phyloP scores from a whole-genome alignment of 2,329 filamentous ascomycete species.

The Pleomassaria siparia region DNA sequence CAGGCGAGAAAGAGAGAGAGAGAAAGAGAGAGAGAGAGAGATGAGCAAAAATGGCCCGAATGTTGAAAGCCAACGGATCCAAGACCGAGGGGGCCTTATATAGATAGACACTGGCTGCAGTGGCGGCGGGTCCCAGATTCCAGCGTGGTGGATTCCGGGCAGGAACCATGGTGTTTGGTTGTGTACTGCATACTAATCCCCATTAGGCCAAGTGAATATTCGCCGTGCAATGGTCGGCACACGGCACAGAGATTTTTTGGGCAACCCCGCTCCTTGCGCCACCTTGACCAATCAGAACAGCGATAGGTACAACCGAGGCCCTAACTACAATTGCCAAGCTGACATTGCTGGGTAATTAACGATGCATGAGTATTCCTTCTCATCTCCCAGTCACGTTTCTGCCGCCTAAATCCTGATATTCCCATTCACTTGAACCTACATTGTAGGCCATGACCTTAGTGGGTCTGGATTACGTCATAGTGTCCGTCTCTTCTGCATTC shows the following conservation, averaged over 20 bases:
- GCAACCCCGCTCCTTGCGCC: slow-evolving; percentile 27
- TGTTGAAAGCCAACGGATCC: slow-evolving; percentile 14
- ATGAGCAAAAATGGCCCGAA: slow-evolving; percentile 12
- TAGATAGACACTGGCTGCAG: slow-evolving; percentile 13
- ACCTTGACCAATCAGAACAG: slow-evolving; percentile 10
- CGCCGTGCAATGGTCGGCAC: slow-evolving; percentile 20
- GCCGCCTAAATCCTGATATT: neutral
- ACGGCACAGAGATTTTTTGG: slow-evolving; percentile 32
- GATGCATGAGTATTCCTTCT: neutral
- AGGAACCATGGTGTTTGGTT: neutral
- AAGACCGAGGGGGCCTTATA: slow-evolving; percentile 28
- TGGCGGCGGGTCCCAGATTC: slow-evolving; percentile 19
- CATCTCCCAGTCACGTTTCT: neutral
- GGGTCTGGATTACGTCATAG: too few species aligned
- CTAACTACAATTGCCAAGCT: neutral
- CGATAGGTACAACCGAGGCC: neutral
- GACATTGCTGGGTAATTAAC: neutral
- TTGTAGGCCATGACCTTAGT: too few species aligned
- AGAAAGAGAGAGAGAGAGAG: too few species aligned
- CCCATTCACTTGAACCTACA: neutral
- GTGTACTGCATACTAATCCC: neutral
- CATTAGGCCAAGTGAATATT: slow-evolving; percentile 23
- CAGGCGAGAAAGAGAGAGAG: slow-evolving; percentile 9
- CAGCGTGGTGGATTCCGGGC: slow-evolving; percentile 20
- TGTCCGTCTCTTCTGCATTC: too few species aligned